Percentiles rank a stretch among this genome's conserved stretches.
These are phyloP conservation scores for Penstemon eatonii DNA, from an alignment of 257 asterid species.

Conservation along the genomic window DNA sequence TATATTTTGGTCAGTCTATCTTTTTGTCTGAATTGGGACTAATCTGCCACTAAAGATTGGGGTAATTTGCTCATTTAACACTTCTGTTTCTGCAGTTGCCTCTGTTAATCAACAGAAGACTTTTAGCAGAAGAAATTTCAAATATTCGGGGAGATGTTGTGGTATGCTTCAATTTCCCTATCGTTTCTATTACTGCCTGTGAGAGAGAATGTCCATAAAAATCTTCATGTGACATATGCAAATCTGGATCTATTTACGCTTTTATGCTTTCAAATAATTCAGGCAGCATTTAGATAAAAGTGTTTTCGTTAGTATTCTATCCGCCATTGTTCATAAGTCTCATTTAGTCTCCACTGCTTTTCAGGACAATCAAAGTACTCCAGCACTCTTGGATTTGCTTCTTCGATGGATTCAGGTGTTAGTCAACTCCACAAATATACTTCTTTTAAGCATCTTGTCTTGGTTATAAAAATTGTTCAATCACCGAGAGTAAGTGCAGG, in stretches of 20 bases:
- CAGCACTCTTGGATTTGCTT: constrained; percentile 66
- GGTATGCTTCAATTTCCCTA: constrained; percentile 51
- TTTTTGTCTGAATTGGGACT: constrained; percentile 9
- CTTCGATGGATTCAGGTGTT: constrained; percentile 90
- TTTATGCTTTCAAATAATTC: constrained; percentile 12
- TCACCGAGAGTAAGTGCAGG: constrained; percentile 4
- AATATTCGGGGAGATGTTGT: constrained; percentile 56
- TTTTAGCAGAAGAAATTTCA: constrained; percentile 68
- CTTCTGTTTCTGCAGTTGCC: constrained; percentile 72
- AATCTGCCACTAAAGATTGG: constrained; percentile 16
- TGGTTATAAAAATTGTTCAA: constrained; percentile 10
- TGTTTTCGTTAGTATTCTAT: not conserved
- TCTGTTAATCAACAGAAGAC: constrained; percentile 60
- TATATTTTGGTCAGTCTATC: constrained; percentile 11
- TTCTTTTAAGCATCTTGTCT: constrained; percentile 16
- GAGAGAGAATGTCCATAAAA: constrained; percentile 15
- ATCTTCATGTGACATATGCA: constrained; percentile 15
- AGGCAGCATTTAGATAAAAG: not conserved
- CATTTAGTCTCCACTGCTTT: constrained; percentile 26
- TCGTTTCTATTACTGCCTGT: constrained; percentile 26
- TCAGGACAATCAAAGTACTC: constrained; percentile 60
- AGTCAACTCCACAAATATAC: not conserved
- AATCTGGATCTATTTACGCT: constrained; percentile 3
- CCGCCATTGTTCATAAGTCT: constrained; percentile 10
- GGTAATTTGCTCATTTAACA: constrained; percentile 26